Conservation (phyloP, 2,329 filamentous ascomycete genomes). For the Pseudogymnoascus sp. region DNA sequence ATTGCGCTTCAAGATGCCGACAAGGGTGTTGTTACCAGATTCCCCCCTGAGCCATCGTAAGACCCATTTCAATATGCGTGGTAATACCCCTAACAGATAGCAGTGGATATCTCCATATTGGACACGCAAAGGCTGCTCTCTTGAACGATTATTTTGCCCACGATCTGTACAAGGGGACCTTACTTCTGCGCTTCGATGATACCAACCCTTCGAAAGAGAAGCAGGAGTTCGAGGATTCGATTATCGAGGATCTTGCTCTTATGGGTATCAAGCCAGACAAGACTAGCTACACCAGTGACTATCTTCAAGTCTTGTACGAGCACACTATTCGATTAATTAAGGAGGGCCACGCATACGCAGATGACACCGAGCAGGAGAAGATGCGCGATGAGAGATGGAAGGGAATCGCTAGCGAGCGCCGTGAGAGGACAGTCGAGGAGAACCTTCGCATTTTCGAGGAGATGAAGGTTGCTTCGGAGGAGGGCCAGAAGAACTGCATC, state of each 20-base stretch:
- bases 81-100: constrained; percentile 7
- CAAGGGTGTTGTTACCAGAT: constrained; percentile 83
- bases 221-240: constrained; percentile 89
- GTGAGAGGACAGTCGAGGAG: constrained; percentile 73
- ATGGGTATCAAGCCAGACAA: constrained; percentile 88
- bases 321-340: constrained; percentile 78
- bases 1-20: constrained; percentile 78
- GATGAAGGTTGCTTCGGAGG: constrained; percentile 80
- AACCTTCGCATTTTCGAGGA: constrained; percentile 80
- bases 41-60: constrained; percentile 87
- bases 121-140: constrained; percentile 87
- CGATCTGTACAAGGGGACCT: constrained; percentile 81
- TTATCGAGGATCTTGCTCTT: constrained; percentile 81
- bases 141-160: constrained; percentile 97
- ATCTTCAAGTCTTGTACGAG: constrained; percentile 88
- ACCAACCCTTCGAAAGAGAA: constrained; percentile 98
- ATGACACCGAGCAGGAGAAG: constrained; percentile 83
- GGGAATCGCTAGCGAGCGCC: constrained; percentile 71
- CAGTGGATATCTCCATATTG: constrained; percentile 81
- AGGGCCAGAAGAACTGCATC: constrained; percentile 69
- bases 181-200: constrained; percentile 90
- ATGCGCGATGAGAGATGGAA: constrained; percentile 82
- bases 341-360: constrained; percentile 82
- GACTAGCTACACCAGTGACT: constrained; percentile 86
- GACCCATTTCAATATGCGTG: constrained; percentile 23